Conservation (phyloP, 345 rosid genomes). For the Rhizophora mangle region DNA sequence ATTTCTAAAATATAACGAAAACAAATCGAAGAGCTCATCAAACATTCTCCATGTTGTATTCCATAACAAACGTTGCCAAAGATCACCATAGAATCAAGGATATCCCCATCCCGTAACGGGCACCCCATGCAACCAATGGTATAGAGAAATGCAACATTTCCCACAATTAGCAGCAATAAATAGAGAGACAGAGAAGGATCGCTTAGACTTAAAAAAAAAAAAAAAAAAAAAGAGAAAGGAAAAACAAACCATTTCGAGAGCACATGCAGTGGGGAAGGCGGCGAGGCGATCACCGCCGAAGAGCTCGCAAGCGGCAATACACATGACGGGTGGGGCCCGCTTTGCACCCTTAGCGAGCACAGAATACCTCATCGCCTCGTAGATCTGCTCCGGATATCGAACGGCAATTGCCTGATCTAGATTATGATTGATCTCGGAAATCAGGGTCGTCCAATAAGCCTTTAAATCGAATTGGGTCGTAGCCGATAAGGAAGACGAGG, state of each 20-base stretch:
- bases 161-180: no score
- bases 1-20: not conserved
- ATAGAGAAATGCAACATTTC: no score
- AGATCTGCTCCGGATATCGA: constrained; percentile 64
- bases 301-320: constrained; percentile 87
- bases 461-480: constrained; percentile 61
- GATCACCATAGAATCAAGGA: not conserved
- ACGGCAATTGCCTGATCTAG: constrained; percentile 74
- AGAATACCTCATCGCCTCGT: constrained; percentile 95
- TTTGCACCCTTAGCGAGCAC: constrained; percentile 77
- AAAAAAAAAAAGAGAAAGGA: not conserved
- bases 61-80: not conserved
- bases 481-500: constrained; percentile 29
- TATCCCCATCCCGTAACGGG: no score
- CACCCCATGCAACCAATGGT: no score
- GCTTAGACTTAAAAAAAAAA: not conserved
- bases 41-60: not conserved
- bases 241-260: constrained; percentile 80
- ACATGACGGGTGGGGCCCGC: constrained; percentile 95
- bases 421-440: constrained; percentile 59
- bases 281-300: constrained; percentile 73
- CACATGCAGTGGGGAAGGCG: constrained; percentile 95
- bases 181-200: no score
- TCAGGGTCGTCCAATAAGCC: constrained; percentile 74
- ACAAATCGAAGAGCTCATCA: not conserved